Evolutionary conservation across 805 yeast species (phyloP).

Genomic region (Kregervanrija delftensis): DNA sequence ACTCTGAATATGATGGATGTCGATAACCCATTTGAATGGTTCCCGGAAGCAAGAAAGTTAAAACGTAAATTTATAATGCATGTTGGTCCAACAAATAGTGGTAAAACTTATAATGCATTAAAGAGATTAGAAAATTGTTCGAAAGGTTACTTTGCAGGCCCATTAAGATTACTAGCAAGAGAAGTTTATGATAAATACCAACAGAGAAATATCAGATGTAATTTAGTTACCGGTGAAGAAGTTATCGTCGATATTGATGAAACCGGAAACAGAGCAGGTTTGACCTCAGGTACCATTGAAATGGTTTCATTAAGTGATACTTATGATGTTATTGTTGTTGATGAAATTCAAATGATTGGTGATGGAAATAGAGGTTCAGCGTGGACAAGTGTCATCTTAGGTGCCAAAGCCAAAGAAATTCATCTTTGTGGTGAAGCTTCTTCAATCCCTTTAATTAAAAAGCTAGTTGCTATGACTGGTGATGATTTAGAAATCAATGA

Average conservation of each 20-base stretch:
- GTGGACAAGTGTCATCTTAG: constrained; percentile 88
- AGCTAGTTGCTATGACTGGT: constrained; percentile 62
- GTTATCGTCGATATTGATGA: constrained; percentile 64
- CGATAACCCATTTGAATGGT: constrained; percentile 68
- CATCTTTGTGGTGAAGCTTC: constrained; percentile 94
- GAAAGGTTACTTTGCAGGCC: constrained; percentile 91
- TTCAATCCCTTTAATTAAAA: constrained; percentile 59
- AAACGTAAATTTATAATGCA: constrained; percentile 82
- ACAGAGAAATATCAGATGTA: constrained; percentile 60
- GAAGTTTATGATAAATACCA: constrained; percentile 84
- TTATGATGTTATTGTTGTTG: constrained; percentile 85
- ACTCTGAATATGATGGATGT: constrained; percentile 36
- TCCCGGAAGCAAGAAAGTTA: constrained; percentile 75
- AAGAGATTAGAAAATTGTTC: constrained; percentile 55
- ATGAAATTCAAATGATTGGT: constrained; percentile 93
- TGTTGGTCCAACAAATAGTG: constrained; percentile 96
- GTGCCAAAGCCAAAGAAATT: constrained; percentile 76
- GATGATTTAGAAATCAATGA: constrained; percentile 67
- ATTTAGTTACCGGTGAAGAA: constrained; percentile 94
- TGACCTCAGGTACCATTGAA: constrained; percentile 87
- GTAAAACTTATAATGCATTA: constrained; percentile 84
- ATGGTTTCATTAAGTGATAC: constrained; percentile 69
- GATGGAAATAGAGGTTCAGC: constrained; percentile 82
- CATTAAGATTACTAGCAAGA: constrained; percentile 81
- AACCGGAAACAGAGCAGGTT: constrained; percentile 63